Conservation (phyloP, 805 yeast species). For the Hanseniaspora nectarophila region DNA sequence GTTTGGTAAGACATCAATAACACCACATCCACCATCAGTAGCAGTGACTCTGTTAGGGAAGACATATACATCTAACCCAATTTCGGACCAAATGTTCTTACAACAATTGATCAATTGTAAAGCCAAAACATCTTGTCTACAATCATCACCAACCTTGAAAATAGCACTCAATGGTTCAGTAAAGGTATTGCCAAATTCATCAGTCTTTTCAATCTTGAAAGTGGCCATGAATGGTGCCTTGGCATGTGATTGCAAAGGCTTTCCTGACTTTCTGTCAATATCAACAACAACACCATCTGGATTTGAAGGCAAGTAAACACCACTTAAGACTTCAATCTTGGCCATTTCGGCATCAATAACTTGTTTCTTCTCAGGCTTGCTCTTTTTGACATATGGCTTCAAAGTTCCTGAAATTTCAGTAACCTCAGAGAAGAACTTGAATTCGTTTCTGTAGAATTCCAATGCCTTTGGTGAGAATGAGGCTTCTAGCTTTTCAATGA, state of each 20-base stretch:
- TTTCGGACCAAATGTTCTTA: conserved; percentile 75
- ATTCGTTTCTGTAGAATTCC: conserved; percentile 67
- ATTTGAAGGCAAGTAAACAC: conserved; percentile 87
- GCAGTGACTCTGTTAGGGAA: conserved; percentile 95
- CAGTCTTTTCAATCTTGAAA: conserved; percentile 59
- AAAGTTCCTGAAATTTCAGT: conserved; percentile 89
- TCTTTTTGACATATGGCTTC: conserved; percentile 84
- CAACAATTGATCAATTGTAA: conserved; percentile 84
- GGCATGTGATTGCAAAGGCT: conserved; percentile 93
- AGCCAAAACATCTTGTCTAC: conserved; percentile 93
- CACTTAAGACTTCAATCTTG: conserved; percentile 55
- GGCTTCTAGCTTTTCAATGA: conserved; percentile 50
- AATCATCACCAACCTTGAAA: conserved; percentile 97
- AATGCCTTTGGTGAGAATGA: conserved; percentile 51
- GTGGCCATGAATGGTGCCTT: conserved; percentile 98
- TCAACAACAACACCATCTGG: conserved; percentile 93
- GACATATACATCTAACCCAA: conserved; percentile 81
- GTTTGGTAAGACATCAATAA: conserved; percentile 92
- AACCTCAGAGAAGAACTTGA: conserved; percentile 78
- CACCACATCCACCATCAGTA: conserved; percentile 98
- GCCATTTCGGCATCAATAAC: conserved; percentile 96
- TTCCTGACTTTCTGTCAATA: conserved; percentile 83
- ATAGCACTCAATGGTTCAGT: conserved; percentile 90
- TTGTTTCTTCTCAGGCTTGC: conserved; percentile 90
- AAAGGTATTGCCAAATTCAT: conserved; percentile 33